These are phyloP conservation scores for Podospora bellae-mahoneyi DNA, from an alignment of 495 filamentous ascomycete species.

Conservation along the genomic window DNA sequence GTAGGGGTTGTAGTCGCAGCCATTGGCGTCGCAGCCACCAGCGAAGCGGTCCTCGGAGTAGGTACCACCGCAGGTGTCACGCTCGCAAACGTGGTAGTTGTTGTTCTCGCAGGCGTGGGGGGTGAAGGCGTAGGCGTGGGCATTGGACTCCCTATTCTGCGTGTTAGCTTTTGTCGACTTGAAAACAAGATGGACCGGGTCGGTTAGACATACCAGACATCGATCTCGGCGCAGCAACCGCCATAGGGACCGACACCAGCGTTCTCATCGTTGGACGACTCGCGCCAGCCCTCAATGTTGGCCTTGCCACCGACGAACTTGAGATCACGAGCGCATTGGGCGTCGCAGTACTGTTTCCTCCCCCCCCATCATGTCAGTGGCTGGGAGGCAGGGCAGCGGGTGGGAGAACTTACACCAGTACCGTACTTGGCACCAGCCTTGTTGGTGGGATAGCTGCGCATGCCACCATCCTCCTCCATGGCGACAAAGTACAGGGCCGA, in stretches of 20 bases:
- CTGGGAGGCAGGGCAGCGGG: not conserved
- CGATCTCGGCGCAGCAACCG: slow-evolving; percentile 73
- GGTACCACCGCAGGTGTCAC: slow-evolving; percentile 46
- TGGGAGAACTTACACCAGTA: slow-evolving; percentile 38
- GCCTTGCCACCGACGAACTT: slow-evolving; percentile 54
- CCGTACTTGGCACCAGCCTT: slow-evolving; percentile 60
- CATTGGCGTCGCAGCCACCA: slow-evolving; percentile 67
- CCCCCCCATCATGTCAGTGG: not conserved
- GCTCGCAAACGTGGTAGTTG: slow-evolving; percentile 57
- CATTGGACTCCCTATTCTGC: slow-evolving; percentile 57
- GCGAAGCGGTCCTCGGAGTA: slow-evolving; percentile 52
- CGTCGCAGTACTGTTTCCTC: slow-evolving; percentile 49
- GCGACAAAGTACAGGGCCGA: slow-evolving; percentile 57
- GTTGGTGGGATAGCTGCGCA: slow-evolving; percentile 48
- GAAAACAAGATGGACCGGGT: not conserved
- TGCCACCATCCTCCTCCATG: slow-evolving; percentile 57
- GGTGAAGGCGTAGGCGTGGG: slow-evolving; percentile 58
- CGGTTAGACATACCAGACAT: slow-evolving; percentile 47
- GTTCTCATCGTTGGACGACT: slow-evolving; percentile 53
- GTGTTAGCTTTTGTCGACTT: not conserved
- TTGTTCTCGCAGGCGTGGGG: slow-evolving; percentile 65
- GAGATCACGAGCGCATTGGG: slow-evolving; percentile 54
- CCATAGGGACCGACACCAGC: slow-evolving; percentile 42
- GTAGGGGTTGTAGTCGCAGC: slow-evolving; percentile 77
- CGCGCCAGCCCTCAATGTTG: slow-evolving; percentile 52